A percentile compares a stretch with the other conserved stretches of the same genome.
Evolutionary conservation across 169 alveolate species (phyloP).

Genomic region (Plasmodium relictum): DNA sequence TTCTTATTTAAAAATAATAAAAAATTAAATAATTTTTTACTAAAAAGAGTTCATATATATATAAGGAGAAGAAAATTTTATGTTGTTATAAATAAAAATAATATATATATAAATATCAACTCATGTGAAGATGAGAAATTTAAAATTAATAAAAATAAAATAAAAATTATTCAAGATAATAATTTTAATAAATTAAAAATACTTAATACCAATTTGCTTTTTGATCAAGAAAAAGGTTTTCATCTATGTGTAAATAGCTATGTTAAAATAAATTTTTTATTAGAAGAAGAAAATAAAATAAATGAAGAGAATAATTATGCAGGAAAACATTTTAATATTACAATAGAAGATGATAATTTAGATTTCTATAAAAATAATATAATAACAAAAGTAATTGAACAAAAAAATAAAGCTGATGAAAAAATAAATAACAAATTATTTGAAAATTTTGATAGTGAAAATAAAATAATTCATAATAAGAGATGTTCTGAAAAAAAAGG

Average conservation of each 20-base stretch:
- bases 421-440: no score
- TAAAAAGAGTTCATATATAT: background rate
- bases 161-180: background rate
- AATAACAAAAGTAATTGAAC: no score
- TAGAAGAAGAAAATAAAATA: no score
- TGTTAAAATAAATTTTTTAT: background rate
- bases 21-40: constrained; percentile 19
- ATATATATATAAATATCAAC: background rate
- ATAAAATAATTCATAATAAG: no score
- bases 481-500: background rate
- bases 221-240: constrained; percentile 9
- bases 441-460: no score
- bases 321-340: no score
- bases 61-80: no score
- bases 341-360: no score
- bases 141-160: background rate
- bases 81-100: constrained; percentile 1
- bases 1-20: constrained; percentile 25
- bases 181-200: background rate
- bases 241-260: constrained; percentile 9
- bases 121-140: background rate
- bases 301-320: no score
- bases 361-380: no score
- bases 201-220: background rate
- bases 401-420: background rate